A percentile compares a stretch with the other conserved stretches of the same genome.
phyloP scores from a whole-genome alignment of 1,284 basidiomycete species.

The Caloboletus inedulis region DNA sequence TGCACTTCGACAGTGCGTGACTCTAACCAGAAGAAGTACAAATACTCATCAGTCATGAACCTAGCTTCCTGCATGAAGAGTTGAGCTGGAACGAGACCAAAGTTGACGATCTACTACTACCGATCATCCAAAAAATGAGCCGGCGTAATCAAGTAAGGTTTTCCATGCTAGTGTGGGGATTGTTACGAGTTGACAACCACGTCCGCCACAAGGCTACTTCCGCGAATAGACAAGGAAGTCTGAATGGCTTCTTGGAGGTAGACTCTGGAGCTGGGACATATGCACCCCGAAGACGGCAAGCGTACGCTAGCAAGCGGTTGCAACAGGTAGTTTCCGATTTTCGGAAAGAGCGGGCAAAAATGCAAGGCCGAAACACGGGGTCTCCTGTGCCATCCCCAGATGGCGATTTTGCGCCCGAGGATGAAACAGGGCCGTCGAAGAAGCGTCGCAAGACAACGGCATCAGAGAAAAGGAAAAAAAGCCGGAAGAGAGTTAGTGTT shows the following conservation, averaged over 20 bases:
- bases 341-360: constrained; percentile 47
- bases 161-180: not conserved
- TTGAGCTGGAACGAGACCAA: constrained; percentile 85
- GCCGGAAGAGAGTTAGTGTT: constrained; percentile 10
- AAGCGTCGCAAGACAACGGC: constrained; percentile 25
- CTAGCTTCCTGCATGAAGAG: constrained; percentile 80
- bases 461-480: constrained; percentile 22
- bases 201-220: constrained; percentile 47
- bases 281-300: constrained; percentile 76
- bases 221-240: constrained; percentile 71
- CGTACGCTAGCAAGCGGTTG: constrained; percentile 82
- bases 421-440: constrained; percentile 27
- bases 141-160: constrained; percentile 65
- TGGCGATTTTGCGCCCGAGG: constrained; percentile 19
- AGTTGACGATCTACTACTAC: constrained; percentile 89
- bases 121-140: constrained; percentile 90
- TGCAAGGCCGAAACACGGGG: constrained; percentile 10
- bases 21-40: not conserved
- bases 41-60: constrained; percentile 1
- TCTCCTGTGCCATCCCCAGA: constrained; percentile 15
- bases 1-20: constrained; percentile 74
- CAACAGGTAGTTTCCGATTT: constrained; percentile 89
- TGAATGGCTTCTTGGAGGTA: constrained; percentile 61
- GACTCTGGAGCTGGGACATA: constrained; percentile 60
- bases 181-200: constrained; percentile 2